A percentile compares a stretch with the other conserved stretches of the same genome.
Conservation (phyloP, 202 grass and related monocot genomes). For the Elaeis oleifera region DNA sequence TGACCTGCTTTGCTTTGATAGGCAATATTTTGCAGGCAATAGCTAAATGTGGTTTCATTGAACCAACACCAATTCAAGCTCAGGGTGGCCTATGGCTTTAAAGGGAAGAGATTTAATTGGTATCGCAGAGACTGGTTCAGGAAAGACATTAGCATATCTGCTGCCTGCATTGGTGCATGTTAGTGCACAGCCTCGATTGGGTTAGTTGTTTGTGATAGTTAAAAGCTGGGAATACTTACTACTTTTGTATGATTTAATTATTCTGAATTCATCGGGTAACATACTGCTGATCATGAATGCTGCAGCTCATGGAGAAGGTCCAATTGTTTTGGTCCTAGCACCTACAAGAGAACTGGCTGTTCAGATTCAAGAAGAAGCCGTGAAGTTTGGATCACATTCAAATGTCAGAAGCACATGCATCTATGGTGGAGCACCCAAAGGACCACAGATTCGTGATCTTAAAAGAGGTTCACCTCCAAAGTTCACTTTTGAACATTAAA, state of each 20-base stretch:
- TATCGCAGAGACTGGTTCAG: slow-evolving; percentile 89
- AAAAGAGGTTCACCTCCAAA: slow-evolving; percentile 47
- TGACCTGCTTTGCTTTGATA: slow-evolving; percentile 17
- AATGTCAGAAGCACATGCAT: slow-evolving; percentile 71
- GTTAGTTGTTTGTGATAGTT: slow-evolving; percentile 31
- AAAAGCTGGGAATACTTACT: too few species aligned
- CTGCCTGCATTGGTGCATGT: slow-evolving; percentile 88
- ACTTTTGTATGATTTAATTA: not conserved
- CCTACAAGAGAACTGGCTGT: slow-evolving; percentile 90
- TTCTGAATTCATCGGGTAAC: not conserved
- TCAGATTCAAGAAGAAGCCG: slow-evolving; percentile 88
- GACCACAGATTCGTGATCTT: slow-evolving; percentile 84
- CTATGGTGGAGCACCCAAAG: slow-evolving; percentile 88
- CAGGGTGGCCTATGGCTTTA: slow-evolving; percentile 95
- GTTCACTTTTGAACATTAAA: not conserved
- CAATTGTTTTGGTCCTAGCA: slow-evolving; percentile 78
- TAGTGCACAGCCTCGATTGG: slow-evolving; percentile 71
- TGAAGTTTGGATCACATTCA: slow-evolving; percentile 76
- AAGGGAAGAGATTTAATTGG: slow-evolving; percentile 93
- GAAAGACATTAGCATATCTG: slow-evolving; percentile 91
- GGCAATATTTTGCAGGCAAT: slow-evolving; percentile 76
- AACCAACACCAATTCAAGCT: slow-evolving; percentile 89
- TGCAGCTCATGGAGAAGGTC: slow-evolving; percentile 78
- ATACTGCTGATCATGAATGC: slow-evolving; percentile 16
- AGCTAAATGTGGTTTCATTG: slow-evolving; percentile 59